Evolutionary conservation across 495 filamentous ascomycete genomes (phyloP).

Genomic region (Gamarada debralockiae): DNA sequence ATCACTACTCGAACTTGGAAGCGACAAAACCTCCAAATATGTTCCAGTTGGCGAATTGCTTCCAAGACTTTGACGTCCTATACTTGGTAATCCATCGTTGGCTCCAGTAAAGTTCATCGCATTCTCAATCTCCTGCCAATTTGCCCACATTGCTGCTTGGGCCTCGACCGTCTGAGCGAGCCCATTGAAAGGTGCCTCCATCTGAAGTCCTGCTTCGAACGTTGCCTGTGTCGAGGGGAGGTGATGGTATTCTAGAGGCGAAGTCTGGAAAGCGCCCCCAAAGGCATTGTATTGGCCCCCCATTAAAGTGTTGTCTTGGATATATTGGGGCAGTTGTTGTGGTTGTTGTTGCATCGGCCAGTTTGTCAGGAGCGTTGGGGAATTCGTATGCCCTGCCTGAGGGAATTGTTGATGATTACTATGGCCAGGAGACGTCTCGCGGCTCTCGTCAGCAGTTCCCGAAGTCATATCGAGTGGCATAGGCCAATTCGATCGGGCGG

Average conservation of each 20-base stretch:
- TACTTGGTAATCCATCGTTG: slow-evolving; percentile 48
- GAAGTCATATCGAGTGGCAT: slow-evolving; percentile 26
- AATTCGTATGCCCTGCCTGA: slow-evolving; percentile 27
- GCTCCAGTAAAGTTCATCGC: slow-evolving; percentile 47
- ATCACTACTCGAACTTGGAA: slow-evolving; percentile 73
- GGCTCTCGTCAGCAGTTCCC: slow-evolving; percentile 22
- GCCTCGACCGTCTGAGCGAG: slow-evolving; percentile 60
- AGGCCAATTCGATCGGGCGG: slow-evolving; percentile 24
- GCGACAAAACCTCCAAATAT: slow-evolving; percentile 77
- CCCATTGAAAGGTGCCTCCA: slow-evolving; percentile 59
- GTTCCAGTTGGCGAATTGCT: slow-evolving; percentile 81
- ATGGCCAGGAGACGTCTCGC: slow-evolving; percentile 20
- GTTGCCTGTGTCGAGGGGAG: slow-evolving; percentile 64
- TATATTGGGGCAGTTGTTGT: slow-evolving; percentile 48
- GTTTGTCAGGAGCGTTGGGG: slow-evolving; percentile 43
- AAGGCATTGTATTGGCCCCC: slow-evolving; percentile 40
- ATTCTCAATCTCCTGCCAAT: slow-evolving; percentile 71
- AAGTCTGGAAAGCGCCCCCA: slow-evolving; percentile 43
- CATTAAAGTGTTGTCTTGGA: slow-evolving; percentile 46
- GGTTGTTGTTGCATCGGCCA: slow-evolving; percentile 47
- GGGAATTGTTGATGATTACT: slow-evolving; percentile 19
- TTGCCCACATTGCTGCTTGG: slow-evolving; percentile 60
- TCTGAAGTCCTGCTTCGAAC: slow-evolving; percentile 57
- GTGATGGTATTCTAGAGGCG: slow-evolving; percentile 64
- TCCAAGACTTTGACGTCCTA: slow-evolving; percentile 51